A percentile compares a stretch with the other conserved stretches of the same genome.
phyloP scores from a whole-genome alignment of 2,329 filamentous ascomycete genomes.

The Ophioceras dolichostomum region DNA sequence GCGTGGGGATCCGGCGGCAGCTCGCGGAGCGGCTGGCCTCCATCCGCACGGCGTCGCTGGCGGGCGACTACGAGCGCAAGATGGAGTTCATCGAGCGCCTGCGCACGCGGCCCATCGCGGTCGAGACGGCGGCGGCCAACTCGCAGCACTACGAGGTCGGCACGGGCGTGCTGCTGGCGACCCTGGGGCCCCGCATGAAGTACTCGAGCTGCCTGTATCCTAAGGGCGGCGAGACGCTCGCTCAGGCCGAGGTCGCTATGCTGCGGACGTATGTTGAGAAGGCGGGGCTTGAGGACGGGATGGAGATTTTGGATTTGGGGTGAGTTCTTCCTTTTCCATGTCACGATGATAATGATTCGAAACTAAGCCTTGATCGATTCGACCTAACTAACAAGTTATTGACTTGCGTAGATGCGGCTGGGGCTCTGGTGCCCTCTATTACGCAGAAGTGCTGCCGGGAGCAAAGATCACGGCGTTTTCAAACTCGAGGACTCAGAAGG shows the following conservation, averaged over 20 bases:
- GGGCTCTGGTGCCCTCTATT: constrained; percentile 53
- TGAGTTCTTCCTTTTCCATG: constrained; percentile 20
- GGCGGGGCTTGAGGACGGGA: constrained; percentile 45
- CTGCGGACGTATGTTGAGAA: constrained; percentile 48
- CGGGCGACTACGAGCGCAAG: constrained; percentile 42
- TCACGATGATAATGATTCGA: too few species aligned
- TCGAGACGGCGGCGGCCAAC: constrained; percentile 53
- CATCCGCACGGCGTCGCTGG: constrained; percentile 28
- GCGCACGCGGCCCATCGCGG: constrained; percentile 51
- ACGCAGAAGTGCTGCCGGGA: constrained; percentile 52
- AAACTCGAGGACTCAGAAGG: constrained; percentile 57
- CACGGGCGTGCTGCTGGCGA: constrained; percentile 47
- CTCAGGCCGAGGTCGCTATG: constrained; percentile 55
- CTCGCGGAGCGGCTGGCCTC: constrained; percentile 44
- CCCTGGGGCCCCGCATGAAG: constrained; percentile 59
- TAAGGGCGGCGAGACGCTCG: constrained; percentile 48
- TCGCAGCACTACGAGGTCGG: constrained; percentile 63
- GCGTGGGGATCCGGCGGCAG: constrained; percentile 53
- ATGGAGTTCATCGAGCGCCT: constrained; percentile 50
- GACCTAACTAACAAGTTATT: too few species aligned
- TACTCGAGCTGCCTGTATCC: constrained; percentile 58
- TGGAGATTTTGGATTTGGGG: constrained; percentile 51
- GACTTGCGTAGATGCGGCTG: constrained; percentile 46
- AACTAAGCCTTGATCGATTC: too few species aligned
- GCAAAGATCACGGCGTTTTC: constrained; percentile 54